These are phyloP conservation scores for Lipomyces kockii DNA, from an alignment of 805 yeast genomes.

Conservation along the genomic window DNA sequence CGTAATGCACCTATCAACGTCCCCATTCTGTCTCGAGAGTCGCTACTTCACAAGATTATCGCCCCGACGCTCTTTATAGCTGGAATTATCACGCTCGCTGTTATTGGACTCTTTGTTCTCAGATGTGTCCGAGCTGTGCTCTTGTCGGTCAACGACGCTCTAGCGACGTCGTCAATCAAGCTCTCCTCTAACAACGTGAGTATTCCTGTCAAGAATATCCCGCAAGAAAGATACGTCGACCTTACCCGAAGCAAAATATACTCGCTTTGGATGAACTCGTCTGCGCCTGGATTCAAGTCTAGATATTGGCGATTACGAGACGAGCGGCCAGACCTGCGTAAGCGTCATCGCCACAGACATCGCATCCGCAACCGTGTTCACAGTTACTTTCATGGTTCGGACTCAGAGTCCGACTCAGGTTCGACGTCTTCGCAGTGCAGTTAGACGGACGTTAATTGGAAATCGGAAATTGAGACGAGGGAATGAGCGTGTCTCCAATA, in stretches of 20 bases:
- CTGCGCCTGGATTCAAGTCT: conserved; percentile 17
- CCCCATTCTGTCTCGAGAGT: not conserved
- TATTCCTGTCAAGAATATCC: conserved; percentile 12
- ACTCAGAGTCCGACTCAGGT: not conserved
- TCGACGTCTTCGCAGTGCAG: not conserved
- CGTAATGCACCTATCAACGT: not conserved
- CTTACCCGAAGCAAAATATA: not conserved
- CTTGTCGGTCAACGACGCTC: not conserved
- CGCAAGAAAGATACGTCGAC: conserved; percentile 21
- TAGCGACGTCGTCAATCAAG: not conserved
- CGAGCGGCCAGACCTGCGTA: not conserved
- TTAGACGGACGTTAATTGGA: not conserved
- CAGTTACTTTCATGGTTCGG: not conserved
- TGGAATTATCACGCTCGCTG: not conserved
- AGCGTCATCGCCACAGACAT: not conserved
- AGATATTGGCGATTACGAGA: conserved; percentile 5
- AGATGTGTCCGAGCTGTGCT: not conserved
- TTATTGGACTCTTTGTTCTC: not conserved
- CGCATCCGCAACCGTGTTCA: not conserved
- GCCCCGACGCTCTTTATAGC: not conserved
- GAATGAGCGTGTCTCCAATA: no score
- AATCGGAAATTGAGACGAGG: not conserved
- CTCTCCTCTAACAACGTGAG: conserved; percentile 4
- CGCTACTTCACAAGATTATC: not conserved
- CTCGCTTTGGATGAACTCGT: conserved; percentile 11